Conservation (phyloP, 2,329 filamentous ascomycete species). For the Beauveria bassiana region DNA sequence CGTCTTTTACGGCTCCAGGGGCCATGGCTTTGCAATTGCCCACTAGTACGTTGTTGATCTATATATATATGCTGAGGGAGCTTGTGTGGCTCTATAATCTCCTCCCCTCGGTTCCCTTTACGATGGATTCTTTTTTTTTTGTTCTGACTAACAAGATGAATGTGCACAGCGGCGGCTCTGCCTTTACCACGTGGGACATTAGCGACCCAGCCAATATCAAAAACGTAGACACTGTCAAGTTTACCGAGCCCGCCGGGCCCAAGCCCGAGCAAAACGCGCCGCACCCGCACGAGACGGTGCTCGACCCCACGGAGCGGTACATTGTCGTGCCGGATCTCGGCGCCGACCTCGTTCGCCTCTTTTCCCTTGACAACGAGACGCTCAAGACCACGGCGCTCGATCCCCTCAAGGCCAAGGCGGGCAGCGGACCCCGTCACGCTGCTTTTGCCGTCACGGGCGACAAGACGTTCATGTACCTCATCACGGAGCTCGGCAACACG, state of each 20-base stretch:
- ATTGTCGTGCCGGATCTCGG: constrained; percentile 60
- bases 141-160: not conserved
- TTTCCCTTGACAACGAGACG: constrained; percentile 37
- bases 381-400: constrained; percentile 31
- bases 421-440: constrained; percentile 58
- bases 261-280: constrained; percentile 46
- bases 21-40: constrained; percentile 30
- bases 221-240: constrained; percentile 31
- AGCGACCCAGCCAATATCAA: constrained; percentile 29
- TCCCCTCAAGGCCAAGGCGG: constrained; percentile 37
- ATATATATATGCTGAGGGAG: no score
- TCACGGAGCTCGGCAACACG: constrained; percentile 52
- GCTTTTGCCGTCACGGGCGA: constrained; percentile 42
- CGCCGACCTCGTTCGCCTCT: constrained; percentile 52
- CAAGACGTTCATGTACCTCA: constrained; percentile 50
- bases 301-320: constrained; percentile 58
- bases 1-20: constrained; percentile 34
- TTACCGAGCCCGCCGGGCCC: constrained; percentile 30
- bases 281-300: constrained; percentile 56
- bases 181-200: constrained; percentile 38
- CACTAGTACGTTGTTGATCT: constrained; percentile 34
- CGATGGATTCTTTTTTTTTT: no score
- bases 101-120: not conserved
- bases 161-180: constrained; percentile 27
- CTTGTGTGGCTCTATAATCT: not conserved